Conservation (phyloP, 2,329 filamentous ascomycete genomes). For the Ophiosphaerella narmari region DNA sequence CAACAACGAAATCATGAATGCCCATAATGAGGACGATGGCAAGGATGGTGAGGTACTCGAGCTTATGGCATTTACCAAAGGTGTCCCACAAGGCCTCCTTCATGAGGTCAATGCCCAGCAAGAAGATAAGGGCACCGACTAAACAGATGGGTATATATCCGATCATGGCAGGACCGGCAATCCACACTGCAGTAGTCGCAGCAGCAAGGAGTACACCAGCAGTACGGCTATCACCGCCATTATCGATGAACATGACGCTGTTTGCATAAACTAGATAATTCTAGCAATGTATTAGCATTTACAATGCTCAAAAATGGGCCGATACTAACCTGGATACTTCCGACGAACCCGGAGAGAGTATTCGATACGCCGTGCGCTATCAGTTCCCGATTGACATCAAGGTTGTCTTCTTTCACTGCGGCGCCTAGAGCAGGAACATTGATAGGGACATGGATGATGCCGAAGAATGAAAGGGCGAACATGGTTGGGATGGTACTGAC, state of each 20-base stretch:
- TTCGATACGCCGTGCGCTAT: slow-evolving; percentile 94
- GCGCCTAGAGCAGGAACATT: slow-evolving; percentile 94
- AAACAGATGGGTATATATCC: slow-evolving; percentile 97
- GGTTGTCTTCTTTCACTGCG: slow-evolving; percentile 87
- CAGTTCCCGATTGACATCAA: slow-evolving; percentile 87
- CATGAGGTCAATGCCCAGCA: slow-evolving; percentile 89
- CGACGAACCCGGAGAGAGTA: slow-evolving; percentile 80
- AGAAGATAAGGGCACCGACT: slow-evolving; percentile 92
- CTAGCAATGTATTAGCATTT: slow-evolving; percentile 47
- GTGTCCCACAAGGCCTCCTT: slow-evolving; percentile 87
- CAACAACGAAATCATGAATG: slow-evolving; percentile 92
- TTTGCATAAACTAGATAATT: slow-evolving; percentile 99
- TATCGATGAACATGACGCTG: slow-evolving; percentile 93
- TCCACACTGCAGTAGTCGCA: slow-evolving; percentile 79
- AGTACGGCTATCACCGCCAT: slow-evolving; percentile 83
- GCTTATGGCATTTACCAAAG: slow-evolving; percentile 80
- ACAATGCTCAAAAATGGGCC: neutral
- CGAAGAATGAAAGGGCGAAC: slow-evolving; percentile 96
- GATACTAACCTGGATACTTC: slow-evolving; percentile 71
- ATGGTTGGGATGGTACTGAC: slow-evolving; percentile 88
- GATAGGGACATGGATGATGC: slow-evolving; percentile 94
- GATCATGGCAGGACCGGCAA: slow-evolving; percentile 84
- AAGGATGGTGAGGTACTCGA: slow-evolving; percentile 88
- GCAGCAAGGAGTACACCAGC: slow-evolving; percentile 84
- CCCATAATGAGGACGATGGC: slow-evolving; percentile 95